Conservation (phyloP, 495 filamentous ascomycete genomes). For the Penicillium ochrochloron region DNA sequence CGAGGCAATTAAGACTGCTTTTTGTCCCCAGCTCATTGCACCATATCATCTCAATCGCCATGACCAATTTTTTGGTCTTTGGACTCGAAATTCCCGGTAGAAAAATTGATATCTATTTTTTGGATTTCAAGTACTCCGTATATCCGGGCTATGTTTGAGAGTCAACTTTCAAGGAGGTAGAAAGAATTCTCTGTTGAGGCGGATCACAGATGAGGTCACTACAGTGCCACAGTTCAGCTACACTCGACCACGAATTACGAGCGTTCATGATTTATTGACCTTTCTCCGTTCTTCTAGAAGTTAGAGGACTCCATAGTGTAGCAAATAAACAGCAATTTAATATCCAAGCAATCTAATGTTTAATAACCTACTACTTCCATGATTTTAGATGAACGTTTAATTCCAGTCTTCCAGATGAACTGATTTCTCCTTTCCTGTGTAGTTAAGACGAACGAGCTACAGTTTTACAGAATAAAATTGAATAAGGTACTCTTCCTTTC, state of each 20-base stretch:
- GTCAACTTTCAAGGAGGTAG: neutral
- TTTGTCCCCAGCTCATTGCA: neutral
- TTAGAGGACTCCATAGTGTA: neutral
- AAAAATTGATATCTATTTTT: neutral
- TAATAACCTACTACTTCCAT: too few species aligned
- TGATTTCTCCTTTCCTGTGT: neutral
- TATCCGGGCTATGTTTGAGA: neutral
- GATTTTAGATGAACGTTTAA: too few species aligned
- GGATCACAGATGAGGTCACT: neutral
- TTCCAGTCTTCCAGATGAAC: neutral
- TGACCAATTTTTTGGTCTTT: neutral
- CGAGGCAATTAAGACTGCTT: neutral
- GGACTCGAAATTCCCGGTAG: neutral
- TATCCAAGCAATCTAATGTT: neutral
- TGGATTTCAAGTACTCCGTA: neutral
- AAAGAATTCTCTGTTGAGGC: neutral
- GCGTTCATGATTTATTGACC: neutral
- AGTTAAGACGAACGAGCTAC: neutral
- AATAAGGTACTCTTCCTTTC: neutral
- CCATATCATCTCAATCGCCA: neutral
- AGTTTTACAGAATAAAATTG: neutral
- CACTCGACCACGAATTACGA: neutral
- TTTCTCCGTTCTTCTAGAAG: neutral
- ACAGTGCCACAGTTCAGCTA: conserved; percentile 1
- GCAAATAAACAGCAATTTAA: neutral